Evolutionary conservation across 1,139 yeast species (phyloP), one percentile per base, ranked within the genome.

Genomic region (Kazachstania sp.): DNA sequence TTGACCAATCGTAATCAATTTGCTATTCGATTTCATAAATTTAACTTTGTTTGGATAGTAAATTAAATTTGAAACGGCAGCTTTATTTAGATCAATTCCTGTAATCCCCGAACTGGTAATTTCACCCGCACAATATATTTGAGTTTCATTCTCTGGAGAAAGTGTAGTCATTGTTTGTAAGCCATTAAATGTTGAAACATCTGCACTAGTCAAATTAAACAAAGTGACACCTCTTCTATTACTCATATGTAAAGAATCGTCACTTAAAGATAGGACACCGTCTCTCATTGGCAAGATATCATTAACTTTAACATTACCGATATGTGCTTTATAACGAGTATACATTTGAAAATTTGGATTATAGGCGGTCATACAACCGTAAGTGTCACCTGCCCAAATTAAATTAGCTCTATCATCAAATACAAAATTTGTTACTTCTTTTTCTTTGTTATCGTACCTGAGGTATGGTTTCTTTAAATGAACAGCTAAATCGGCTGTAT

Each of bases 331-430:
- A 58, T 77, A 80, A 42, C 79, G 63, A 12, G 78, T 72, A 56
- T 78, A 78, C 9, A 61, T 49, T 31, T 58, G 54, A 32, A 59
- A 57, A 32, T 54, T 53, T 26, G 58, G 58, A 48, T 70, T 71
- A 52, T 69, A 76, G 0, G 81, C 74, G 0, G 75, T 68, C 13
- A 77, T 63, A 45, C 69, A 66, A 8, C 83, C 83, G 55, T 67
- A 60, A 3, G 58, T 69, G 61, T 85, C 92, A n/a, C 95, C 96
- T 4, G 83, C 73, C 97, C 97, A 92, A 3, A 90, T 63, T 41
- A 90, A 69, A 57, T 88, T 92, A 50, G 81, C 78, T 20, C 75
- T 69, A 42, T 75, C 75, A 65, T 92, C 97, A 64, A 88, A 88
- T 26, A 70, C 57, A 3, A 67, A 45, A 38, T 55, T 60, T 2